Base-by-base conservation (phyloP, 208 protist species). In the Leptomonas seymouri region DNA sequence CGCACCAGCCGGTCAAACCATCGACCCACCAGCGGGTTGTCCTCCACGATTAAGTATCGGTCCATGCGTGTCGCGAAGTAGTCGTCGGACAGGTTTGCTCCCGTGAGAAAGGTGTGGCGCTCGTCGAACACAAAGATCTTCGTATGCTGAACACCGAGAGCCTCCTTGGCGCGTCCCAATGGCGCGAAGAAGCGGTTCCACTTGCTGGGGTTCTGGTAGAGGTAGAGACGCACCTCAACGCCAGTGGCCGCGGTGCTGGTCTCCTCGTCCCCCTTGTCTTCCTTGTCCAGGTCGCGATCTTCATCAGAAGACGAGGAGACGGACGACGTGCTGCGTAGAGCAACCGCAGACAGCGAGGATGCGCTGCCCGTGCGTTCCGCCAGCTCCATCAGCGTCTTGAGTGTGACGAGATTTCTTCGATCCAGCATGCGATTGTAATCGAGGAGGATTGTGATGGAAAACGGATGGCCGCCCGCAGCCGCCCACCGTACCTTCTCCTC, bases 21-120 rank as follows among this genome's bases (percentile, higher is more conserved):
- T n/a, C 67, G 77, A 21, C 84, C 87, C 5, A 98, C 77, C 14
- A 84, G 59, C 14, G 66, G 25, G 31, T 86, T 86, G 36, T 86
- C 49, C 48, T 86, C 64, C 42, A 98, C 76, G 7, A 90, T 78
- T 11, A 97, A 49, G 79, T 98, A 98, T 21, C 97, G 85, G 66
- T 99, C 97, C 81, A 98, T 96, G 44, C 97, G 87, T 16, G 95
- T 92, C 21, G 84, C 81, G 50, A 98, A 98, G 85, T 99, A 99
- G 67, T 97, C 89, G 41, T 97, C 89, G 3, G 86, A 96, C 4
- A 99, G 80, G 79, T 99, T 99, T 15, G 97, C 97, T 4, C 97
- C 97, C 18, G 88, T 96, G 12, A 98, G 50, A 21, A 98, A 74
- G 34, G 85, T 93, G 76, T 98, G 69, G 14, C 36, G 31, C 25